Percentiles rank a stretch among this genome's conserved stretches.
phyloP scores from a whole-genome alignment of 2,329 filamentous ascomycete species.

The Ceratocystis papillata region DNA sequence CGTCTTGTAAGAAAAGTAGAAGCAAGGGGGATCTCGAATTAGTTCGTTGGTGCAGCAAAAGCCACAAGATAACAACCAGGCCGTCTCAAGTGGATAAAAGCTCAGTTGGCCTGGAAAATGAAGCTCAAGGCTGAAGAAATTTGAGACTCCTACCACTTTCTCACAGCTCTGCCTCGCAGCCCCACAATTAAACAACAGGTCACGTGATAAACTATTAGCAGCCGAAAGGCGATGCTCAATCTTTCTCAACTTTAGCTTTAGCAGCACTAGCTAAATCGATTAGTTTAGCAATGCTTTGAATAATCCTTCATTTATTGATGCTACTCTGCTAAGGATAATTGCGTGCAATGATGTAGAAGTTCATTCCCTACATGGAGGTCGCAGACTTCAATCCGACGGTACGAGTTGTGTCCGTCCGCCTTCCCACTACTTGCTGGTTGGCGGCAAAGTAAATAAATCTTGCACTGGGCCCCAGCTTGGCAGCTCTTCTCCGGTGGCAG shows the following conservation, averaged over 20 bases:
- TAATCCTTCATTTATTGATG: constrained; percentile 10
- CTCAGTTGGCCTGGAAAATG: constrained; percentile 6
- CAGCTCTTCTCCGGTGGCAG: constrained; percentile 31
- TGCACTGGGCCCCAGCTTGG: constrained; percentile 32
- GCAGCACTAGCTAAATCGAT: no score
- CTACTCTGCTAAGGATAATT: neutral
- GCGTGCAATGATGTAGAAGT: neutral
- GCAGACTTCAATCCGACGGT: neutral
- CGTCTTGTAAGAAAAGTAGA: neutral
- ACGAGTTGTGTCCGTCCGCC: no score
- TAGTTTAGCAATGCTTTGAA: neutral
- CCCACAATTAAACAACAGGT: constrained; percentile 17
- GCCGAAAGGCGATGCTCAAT: neutral
- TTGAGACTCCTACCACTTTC: constrained; percentile 20
- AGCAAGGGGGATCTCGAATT: neutral
- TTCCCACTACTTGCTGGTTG: neutral
- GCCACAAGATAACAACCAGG: neutral
- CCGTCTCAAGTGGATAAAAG: constrained; percentile 5
- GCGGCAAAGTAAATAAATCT: constrained; percentile 24
- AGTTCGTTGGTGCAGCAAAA: neutral
- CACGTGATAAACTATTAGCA: constrained; percentile 12
- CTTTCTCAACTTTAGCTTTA: no score
- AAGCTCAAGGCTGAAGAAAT: constrained; percentile 25
- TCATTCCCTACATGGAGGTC: neutral
- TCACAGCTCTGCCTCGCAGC: constrained; percentile 22